phyloP scores from a whole-genome alignment of 139 green algal genomes.

The Astrephomene gubernaculifera region DNA sequence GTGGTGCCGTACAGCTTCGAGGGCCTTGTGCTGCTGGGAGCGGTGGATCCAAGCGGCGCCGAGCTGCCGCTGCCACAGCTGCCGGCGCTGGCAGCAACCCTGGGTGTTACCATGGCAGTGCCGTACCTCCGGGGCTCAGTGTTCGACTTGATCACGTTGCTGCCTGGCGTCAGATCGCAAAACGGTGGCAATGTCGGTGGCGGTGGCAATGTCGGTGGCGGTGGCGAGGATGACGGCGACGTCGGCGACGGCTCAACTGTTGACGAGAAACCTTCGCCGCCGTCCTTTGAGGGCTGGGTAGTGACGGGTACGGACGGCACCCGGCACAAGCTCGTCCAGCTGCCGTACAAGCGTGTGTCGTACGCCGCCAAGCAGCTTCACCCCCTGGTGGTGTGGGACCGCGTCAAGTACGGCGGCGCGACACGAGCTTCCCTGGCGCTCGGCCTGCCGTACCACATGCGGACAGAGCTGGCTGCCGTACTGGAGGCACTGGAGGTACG shows the following conservation, averaged over 20 bases:
- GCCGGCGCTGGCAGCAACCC: slow-evolving; percentile 1
- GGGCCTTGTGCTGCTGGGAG: slow-evolving; percentile 46
- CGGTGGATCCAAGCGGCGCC: slow-evolving; percentile 10
- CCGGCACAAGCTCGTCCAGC: slow-evolving; percentile 40
- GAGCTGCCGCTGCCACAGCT: slow-evolving; percentile 10
- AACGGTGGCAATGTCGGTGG: too few species aligned
- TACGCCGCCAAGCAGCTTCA: slow-evolving; percentile 10
- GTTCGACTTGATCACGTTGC: not conserved
- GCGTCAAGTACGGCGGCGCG: slow-evolving; percentile 4
- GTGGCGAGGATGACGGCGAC: too few species aligned
- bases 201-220: too few species aligned
- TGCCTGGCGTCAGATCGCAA: not conserved
- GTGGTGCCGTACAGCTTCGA: slow-evolving; percentile 49
- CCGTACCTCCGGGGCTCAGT: not conserved
- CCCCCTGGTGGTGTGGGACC: slow-evolving; percentile 47
- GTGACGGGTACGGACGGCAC: not conserved
- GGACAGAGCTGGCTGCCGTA: not conserved
- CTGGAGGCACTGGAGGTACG: slow-evolving; percentile 14
- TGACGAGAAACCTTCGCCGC: not conserved
- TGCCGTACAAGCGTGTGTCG: not conserved
- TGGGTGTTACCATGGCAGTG: slow-evolving; percentile 30
- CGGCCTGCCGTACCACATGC: slow-evolving; percentile 28
- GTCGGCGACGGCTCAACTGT: too few species aligned
- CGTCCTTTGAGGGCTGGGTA: slow-evolving; percentile 50
- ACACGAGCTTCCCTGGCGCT: not conserved